Base-by-base conservation (phyloP, 2,329 filamentous ascomycete species). In the Aspergillus alliaceus region DNA sequence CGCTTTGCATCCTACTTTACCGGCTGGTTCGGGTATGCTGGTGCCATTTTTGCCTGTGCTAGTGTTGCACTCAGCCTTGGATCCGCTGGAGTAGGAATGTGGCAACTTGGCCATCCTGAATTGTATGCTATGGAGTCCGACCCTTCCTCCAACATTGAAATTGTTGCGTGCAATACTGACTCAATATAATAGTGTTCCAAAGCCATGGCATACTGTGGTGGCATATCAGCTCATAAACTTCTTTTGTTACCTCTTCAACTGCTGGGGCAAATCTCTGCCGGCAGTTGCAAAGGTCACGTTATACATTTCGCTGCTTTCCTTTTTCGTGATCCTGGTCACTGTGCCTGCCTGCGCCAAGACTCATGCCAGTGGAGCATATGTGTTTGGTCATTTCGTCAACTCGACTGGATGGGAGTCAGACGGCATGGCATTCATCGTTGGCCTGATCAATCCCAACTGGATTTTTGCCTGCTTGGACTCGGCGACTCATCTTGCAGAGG, bases 11-110 rank as follows among this genome's bases (percentile, higher is more conserved):
- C 76, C 12, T 82, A 81, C 54, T 53, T 79, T 49, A 81, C 78
- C 1, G 80, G 79, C 11, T 83, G 78, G 75, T 76, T 83, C 57
- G 80, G 80, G 2, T 84, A 80, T 75, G 79, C 80, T n/a, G 82
- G 81, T 15, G 75, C 77, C 22, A 77, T 84, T 53, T 84, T 84
- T 59, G 83, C 81, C 7, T 79, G 73, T 61, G 81, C 82, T 18
- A 81, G 79, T 68, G 79, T 83, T 18, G 78, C 80, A 3, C 65
- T 84, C 47, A 77, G 77, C 48, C 69, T 82, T 51, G 80, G 76
- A 4, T 75, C 74, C 61, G 81, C 77, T 2, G 62, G 77, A 37
- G 77, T 83, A 42, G 82, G 82, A 24, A 82, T 81, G 65, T 83
- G 77, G 68, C 79, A 82, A 61, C 65, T 84, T 54, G 70, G 73